Evolutionary conservation across 2,329 filamentous ascomycete species (phyloP).

Genomic region (Hymenoscyphus occultus): DNA sequence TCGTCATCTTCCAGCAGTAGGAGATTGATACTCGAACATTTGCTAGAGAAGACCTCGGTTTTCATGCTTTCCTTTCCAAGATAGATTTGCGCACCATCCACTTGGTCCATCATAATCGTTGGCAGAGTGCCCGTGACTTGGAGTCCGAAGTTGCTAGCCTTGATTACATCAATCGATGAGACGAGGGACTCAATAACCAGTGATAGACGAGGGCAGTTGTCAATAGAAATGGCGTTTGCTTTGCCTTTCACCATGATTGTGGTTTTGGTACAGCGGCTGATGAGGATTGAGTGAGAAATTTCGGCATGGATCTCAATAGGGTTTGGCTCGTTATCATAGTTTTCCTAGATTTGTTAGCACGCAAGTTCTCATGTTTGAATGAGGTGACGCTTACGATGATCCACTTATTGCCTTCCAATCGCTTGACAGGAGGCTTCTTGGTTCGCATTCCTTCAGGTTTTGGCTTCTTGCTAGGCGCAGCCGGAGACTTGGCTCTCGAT

Average conservation of each 20-base stretch:
- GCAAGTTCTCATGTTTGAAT: not conserved
- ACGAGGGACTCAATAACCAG: slow-evolving; percentile 87
- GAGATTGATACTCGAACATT: slow-evolving; percentile 82
- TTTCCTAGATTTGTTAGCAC: slow-evolving; percentile 58
- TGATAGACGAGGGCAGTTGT: slow-evolving; percentile 82
- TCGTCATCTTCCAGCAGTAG: slow-evolving; percentile 70
- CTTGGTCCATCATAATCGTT: slow-evolving; percentile 86
- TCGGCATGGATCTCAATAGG: slow-evolving; percentile 79
- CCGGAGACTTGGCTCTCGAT: slow-evolving; percentile 75
- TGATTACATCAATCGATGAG: slow-evolving; percentile 90
- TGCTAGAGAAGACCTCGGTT: slow-evolving; percentile 86
- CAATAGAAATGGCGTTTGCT: slow-evolving; percentile 93
- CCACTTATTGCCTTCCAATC: slow-evolving; percentile 90
- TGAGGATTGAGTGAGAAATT: slow-evolving; percentile 84
- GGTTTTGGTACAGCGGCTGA: slow-evolving; percentile 86
- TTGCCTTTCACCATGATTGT: slow-evolving; percentile 89
- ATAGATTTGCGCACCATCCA: slow-evolving; percentile 86
- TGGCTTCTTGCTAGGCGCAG: slow-evolving; percentile 83
- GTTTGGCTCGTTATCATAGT: slow-evolving; percentile 73
- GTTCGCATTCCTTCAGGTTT: slow-evolving; percentile 82
- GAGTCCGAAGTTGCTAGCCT: slow-evolving; percentile 90
- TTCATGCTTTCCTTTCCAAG: slow-evolving; percentile 73
- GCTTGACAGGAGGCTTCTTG: slow-evolving; percentile 77
- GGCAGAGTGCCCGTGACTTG: slow-evolving; percentile 84
- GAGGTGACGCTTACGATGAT: slow-evolving; percentile 57